These are phyloP conservation scores for Panicum miliaceum DNA, from an alignment of 176 grass and related monocot species.

Conservation along the genomic window DNA sequence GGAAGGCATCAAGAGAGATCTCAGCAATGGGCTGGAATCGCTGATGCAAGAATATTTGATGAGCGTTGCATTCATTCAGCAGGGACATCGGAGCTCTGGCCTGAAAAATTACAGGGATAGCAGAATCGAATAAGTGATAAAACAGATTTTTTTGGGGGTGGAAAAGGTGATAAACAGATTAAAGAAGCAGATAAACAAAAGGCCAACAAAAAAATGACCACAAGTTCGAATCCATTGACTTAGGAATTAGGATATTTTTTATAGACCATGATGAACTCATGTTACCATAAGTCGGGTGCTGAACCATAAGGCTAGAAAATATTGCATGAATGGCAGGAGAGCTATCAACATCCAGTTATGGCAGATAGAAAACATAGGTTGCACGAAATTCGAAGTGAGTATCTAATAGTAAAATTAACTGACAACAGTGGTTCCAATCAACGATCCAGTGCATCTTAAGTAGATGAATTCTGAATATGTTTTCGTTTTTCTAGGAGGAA, in stretches of 20 bases:
- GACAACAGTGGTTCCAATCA: not conserved
- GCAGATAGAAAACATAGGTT: not conserved
- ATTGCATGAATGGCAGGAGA: not conserved
- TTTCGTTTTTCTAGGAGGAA: not conserved
- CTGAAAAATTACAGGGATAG: constrained; percentile 46
- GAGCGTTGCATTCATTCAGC: constrained; percentile 42
- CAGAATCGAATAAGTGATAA: not conserved
- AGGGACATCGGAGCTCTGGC: constrained; percentile 42
- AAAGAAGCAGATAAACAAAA: not conserved
- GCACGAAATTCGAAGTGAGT: not conserved
- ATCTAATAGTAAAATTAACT: not conserved
- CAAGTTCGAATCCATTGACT: not conserved
- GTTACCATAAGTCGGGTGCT: no score
- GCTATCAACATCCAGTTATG: not conserved
- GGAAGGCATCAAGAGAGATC: constrained; percentile 28
- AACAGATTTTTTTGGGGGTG: not conserved
- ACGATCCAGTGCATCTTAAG: not conserved
- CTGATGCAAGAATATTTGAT: constrained; percentile 45
- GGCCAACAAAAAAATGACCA: not conserved
- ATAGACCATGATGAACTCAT: not conserved
- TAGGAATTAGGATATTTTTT: not conserved
- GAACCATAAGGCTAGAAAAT: not conserved
- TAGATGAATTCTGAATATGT: not conserved
- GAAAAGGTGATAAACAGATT: not conserved
- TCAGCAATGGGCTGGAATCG: constrained; percentile 62